These are phyloP conservation scores for Daldinia bambusicola DNA, from an alignment of 495 filamentous ascomycete genomes.

Conservation along the genomic window DNA sequence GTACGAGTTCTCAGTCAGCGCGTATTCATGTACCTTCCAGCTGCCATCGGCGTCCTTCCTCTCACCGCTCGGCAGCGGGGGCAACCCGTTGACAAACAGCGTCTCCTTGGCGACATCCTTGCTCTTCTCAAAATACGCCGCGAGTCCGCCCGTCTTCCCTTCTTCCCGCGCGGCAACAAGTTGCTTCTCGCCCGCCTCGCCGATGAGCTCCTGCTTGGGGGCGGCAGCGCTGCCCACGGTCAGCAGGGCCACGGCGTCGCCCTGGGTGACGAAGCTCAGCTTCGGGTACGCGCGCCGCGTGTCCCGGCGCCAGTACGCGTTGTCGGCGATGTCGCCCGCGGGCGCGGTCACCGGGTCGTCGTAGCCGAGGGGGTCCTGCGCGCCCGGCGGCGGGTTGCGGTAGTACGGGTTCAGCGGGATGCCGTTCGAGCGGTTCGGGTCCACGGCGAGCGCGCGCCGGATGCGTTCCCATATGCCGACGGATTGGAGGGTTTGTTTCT, in stretches of 20 bases:
- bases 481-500: conserved; percentile 99
- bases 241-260: conserved; percentile 84
- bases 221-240: conserved; percentile 82
- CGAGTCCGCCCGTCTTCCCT: conserved; percentile 74
- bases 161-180: conserved; percentile 82
- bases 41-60: conserved; percentile 54
- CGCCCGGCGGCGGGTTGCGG: conserved; percentile 87
- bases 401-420: conserved; percentile 92
- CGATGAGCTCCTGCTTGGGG: conserved; percentile 85
- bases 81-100: conserved; percentile 81
- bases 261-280: conserved; percentile 81
- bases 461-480: conserved; percentile 88
- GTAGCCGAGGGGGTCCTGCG: conserved; percentile 78
- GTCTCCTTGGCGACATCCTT: conserved; percentile 64
- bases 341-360: conserved; percentile 91
- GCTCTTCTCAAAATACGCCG: conserved; percentile 75
- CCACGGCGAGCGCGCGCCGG: conserved; percentile 79
- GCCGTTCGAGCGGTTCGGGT: conserved; percentile 89
- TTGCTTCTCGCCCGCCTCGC: conserved; percentile 83
- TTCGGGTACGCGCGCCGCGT: conserved; percentile 85
- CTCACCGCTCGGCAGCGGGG: conserved; percentile 80
- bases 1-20: conserved; percentile 68
- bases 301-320: conserved; percentile 98
- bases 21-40: conserved; percentile 66
- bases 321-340: conserved; percentile 95